Base-by-base conservation (phyloP, 2,329 filamentous ascomycete genomes). In the Hypomyces rosellus region DNA sequence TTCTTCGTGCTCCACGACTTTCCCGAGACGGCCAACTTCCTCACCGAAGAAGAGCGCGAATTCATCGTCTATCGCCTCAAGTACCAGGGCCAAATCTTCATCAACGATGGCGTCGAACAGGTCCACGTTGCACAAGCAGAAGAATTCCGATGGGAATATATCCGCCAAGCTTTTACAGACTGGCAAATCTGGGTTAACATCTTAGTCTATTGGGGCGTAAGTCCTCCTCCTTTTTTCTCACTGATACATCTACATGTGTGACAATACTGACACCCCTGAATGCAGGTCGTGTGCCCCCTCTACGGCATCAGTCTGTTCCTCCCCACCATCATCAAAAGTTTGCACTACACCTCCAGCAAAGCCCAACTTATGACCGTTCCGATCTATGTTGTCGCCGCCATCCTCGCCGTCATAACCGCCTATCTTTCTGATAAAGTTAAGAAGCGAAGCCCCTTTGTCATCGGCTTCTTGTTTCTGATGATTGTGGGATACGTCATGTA, bases 1-100 rank as follows among this genome's bases (percentile, higher is more conserved):
- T 90, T 86, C 67, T 91, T 82, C 72, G 73, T 84, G 55, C 80
- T 95, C 1, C 78, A 88, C 57, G 89, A 95, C 60, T 95, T 89
- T 58, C 90, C 90, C 0, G 88, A 89, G 55, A 82, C 86, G 20
- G 88, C 89, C 0, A 77, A 59, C 0, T 95, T 95, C 63, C 74
- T 95, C 18, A 83, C 81, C 0, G 77, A 82, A 8, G 78, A 81
- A 34, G 88, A 95, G 59, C 78, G 85, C 3, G 78, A 76, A 1
- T 83, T 89, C 43, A 85, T 93, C 0, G 71, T 89, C 2, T 78
- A 80, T 14, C 78, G 89, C 0, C 72, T 95, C 18, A 84, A 82
- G 53, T 77, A 77, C 15, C 88, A 95, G 72, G 69, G 68, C 5
- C 69, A 73, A 50, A 59, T 16, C 47, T 34, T 33, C 33, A 37